These are phyloP conservation scores for Funneliformis geosporum DNA, from an alignment of 192 early-diverging fungal genomes.

Conservation along the genomic window DNA sequence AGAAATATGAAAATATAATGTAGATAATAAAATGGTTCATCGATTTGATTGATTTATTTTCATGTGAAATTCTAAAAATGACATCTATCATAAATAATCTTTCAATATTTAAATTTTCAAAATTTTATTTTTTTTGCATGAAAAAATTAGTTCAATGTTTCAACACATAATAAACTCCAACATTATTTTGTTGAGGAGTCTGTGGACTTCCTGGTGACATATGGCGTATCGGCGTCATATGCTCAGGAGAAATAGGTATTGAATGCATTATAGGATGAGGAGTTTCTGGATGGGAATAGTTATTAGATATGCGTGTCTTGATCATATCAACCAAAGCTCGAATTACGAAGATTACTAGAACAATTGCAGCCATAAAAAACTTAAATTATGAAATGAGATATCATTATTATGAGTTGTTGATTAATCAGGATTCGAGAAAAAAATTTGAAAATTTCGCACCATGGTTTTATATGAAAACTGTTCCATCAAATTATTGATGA, in stretches of 20 bases:
- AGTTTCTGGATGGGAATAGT: neutral
- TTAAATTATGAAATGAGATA: neutral
- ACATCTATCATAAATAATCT: too few relatives aligned
- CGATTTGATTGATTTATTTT: too few relatives aligned
- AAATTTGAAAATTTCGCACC: neutral
- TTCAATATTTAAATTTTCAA: too few relatives aligned
- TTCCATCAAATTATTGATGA: constrained; percentile 14
- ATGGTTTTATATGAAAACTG: constrained; percentile 27
- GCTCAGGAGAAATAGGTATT: neutral
- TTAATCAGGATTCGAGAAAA: neutral
- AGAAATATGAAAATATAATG: neutral
- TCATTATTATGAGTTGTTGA: neutral
- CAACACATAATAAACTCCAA: constrained; percentile 11
- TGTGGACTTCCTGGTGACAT: neutral
- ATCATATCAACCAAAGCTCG: neutral
- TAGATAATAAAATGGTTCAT: too few relatives aligned
- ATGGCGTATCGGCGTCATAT: neutral
- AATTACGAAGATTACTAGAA: neutral
- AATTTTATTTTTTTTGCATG: too few relatives aligned
- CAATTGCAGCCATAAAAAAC: constrained; percentile 7
- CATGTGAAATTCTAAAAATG: too few relatives aligned
- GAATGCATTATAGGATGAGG: constrained; percentile 1
- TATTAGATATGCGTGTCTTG: constrained; percentile 4
- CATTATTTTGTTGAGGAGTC: neutral
- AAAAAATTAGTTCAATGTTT: neutral